These are phyloP conservation scores for Phytophthora chlamydospora DNA, from an alignment of 352 stramenopile species.

Conservation along the genomic window DNA sequence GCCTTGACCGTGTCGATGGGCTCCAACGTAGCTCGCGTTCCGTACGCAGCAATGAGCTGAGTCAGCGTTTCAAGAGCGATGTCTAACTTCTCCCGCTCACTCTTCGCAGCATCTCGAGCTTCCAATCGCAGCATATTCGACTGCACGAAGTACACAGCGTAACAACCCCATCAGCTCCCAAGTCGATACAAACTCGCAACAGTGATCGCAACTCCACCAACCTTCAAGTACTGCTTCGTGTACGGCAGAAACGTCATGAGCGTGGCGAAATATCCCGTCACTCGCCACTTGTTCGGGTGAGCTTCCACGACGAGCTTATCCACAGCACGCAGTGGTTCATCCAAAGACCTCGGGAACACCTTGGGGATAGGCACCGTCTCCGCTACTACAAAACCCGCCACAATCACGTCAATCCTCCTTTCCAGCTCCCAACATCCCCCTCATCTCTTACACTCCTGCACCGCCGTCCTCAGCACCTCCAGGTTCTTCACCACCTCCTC, in stretches of 20 bases:
- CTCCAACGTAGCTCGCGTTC: slow-evolving; percentile 35
- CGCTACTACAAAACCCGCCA: slow-evolving; percentile 39
- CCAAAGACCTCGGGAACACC: slow-evolving; percentile 78
- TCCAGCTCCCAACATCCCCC: neutral
- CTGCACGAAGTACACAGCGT: slow-evolving; percentile 28
- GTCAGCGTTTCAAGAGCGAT: slow-evolving; percentile 35
- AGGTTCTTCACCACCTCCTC: slow-evolving; percentile 58
- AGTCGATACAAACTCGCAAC: neutral
- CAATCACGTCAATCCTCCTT: too few relatives aligned
- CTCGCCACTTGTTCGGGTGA: slow-evolving; percentile 88
- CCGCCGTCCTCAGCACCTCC: slow-evolving; percentile 61
- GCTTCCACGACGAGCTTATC: slow-evolving; percentile 82
- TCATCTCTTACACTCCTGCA: slow-evolving; percentile 59
- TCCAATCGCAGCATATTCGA: slow-evolving; percentile 88
- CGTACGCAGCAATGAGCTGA: slow-evolving; percentile 48
- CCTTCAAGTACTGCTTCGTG: slow-evolving; percentile 89
- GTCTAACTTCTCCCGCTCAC: slow-evolving; percentile 69
- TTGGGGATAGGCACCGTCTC: slow-evolving; percentile 72
- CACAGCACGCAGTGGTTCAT: slow-evolving; percentile 79
- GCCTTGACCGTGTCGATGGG: slow-evolving; percentile 61
- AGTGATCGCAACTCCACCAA: slow-evolving; percentile 14
- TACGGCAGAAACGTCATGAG: slow-evolving; percentile 90
- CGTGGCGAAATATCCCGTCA: slow-evolving; percentile 89
- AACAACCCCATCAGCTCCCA: neutral
- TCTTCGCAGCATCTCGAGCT: slow-evolving; percentile 67